Base-by-base conservation (phyloP, 2,329 filamentous ascomycete genomes). In the Trichoderma semiorbis region DNA sequence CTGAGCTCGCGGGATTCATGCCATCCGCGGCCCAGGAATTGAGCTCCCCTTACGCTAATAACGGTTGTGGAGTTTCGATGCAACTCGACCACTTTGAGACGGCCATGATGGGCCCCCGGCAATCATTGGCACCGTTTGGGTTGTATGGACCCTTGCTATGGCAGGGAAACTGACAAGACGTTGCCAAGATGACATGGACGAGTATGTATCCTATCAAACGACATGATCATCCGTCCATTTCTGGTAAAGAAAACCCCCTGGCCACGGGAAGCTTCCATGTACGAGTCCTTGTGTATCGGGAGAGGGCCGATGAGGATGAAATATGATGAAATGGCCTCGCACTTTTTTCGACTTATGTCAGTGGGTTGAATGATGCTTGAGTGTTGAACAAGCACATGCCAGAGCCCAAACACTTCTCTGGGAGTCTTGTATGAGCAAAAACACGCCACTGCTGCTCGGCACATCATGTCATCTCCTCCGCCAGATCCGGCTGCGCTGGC, bases 401-500 rank as follows among this genome's bases (percentile, higher is more conserved):
- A 62, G 1, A n/a, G 28, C 21, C 21, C 11, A 10, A 10, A 50
- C n/a, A 24, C 36, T 34, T 21, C 28, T 60, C 47, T 11, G 55
- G 5, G 4, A 28, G 24, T 28, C 36, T 5, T 43, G 34, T 32
- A 47, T 21, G 10, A 39, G 16, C 26, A n/a, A 64, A 10, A 60
- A 24, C 43, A 24, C n/a, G 21, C 10, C 32, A 24, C 18, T 26
- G 36, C 34, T 32, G 18, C 18, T 43, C 53, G 32, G 50, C 36
- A 61, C 55, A 55, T 55, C 61, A 72, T 64, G 71, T 28, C 68
- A 36, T 39, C 26, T 43, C 36, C 66, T 69, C 55, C 67, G 43
- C 47, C 71, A 16, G 74, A 75, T 50, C 74, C 72, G 26, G 74
- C 75, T 12, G 74, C 77, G 30, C 61, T 64, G n/a, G 75, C 75